Percentiles rank a stretch among this genome's conserved stretches.
These are phyloP conservation scores for Kickxella alabastrina DNA, from an alignment of 192 early-diverging fungal species.

Conservation along the genomic window DNA sequence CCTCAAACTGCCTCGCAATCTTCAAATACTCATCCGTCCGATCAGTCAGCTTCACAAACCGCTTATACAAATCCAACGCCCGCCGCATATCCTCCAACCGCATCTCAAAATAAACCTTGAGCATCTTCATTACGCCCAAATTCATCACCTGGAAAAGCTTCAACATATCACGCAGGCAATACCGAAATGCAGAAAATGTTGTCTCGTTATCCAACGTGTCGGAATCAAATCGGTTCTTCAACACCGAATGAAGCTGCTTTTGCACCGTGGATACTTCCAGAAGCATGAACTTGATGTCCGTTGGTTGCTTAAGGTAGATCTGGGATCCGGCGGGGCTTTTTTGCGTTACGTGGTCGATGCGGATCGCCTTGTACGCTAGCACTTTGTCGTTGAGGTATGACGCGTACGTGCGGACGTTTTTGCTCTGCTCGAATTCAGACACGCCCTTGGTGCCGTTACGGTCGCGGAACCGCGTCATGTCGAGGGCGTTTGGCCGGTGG, in stretches of 20 bases:
- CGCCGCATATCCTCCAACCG: conserved; percentile 49
- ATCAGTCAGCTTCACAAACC: conserved; percentile 54
- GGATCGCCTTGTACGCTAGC: conserved; percentile 44
- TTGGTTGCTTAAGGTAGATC: conserved; percentile 38
- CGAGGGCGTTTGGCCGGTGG: conserved; percentile 34
- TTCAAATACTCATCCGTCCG: conserved; percentile 50
- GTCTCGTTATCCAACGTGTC: conserved; percentile 53
- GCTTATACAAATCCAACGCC: conserved; percentile 52
- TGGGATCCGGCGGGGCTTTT: conserved; percentile 39
- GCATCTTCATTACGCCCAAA: conserved; percentile 56
- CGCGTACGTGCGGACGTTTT: conserved; percentile 52
- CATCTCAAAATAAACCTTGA: conserved; percentile 55
- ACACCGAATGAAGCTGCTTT: conserved; percentile 49
- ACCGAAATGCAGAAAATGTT: conserved; percentile 50
- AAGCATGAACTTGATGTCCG: conserved; percentile 45
- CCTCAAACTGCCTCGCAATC: conserved; percentile 46
- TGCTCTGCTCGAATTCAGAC: conserved; percentile 53
- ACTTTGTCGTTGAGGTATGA: conserved; percentile 52
- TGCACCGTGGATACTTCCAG: conserved; percentile 51
- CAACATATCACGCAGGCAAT: conserved; percentile 52
- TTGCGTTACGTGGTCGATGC: conserved; percentile 48
- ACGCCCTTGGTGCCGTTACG: conserved; percentile 48
- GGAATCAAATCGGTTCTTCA: conserved; percentile 52
- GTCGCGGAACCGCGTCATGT: conserved; percentile 53
- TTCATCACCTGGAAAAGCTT: conserved; percentile 58